phyloP scores from a whole-genome alignment of 164 flowering plant genomes.

The Warburgia ugandensis region DNA sequence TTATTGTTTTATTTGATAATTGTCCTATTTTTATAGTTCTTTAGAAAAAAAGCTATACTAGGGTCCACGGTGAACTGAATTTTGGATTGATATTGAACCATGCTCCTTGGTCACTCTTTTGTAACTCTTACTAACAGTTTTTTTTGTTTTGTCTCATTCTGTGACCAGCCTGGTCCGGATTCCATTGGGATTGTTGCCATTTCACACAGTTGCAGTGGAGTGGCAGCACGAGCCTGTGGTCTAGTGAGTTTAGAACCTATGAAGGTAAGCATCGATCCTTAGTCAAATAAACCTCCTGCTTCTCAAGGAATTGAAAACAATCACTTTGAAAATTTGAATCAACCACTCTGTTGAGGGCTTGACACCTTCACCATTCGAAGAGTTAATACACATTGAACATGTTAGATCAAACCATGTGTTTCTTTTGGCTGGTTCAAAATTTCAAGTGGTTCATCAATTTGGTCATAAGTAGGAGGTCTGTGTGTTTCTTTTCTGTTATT shows the following conservation, averaged over 20 bases:
- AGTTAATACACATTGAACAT: background rate
- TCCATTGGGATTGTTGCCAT: slow-evolving; percentile 80
- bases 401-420: background rate
- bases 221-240: slow-evolving; percentile 90
- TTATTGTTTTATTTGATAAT: too few relatives aligned
- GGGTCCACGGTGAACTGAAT: too few relatives aligned
- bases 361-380: too few relatives aligned
- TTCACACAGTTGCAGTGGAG: slow-evolving; percentile 74
- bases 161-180: slow-evolving; percentile 82
- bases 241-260: slow-evolving; percentile 72
- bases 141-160: background rate
- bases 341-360: too few relatives aligned
- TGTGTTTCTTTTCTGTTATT: background rate
- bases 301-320: too few relatives aligned
- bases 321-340: too few relatives aligned
- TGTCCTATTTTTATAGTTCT: background rate
- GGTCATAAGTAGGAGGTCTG: background rate
- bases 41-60: background rate
- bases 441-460: background rate
- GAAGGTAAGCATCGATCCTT: slow-evolving; percentile 34
- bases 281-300: too few relatives aligned
- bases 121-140: background rate
- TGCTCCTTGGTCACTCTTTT: too few relatives aligned
- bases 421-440: background rate
- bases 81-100: background rate